These are phyloP conservation scores for Neostapfia colusana DNA, from an alignment of 176 grass and related monocot species.

Conservation along the genomic window DNA sequence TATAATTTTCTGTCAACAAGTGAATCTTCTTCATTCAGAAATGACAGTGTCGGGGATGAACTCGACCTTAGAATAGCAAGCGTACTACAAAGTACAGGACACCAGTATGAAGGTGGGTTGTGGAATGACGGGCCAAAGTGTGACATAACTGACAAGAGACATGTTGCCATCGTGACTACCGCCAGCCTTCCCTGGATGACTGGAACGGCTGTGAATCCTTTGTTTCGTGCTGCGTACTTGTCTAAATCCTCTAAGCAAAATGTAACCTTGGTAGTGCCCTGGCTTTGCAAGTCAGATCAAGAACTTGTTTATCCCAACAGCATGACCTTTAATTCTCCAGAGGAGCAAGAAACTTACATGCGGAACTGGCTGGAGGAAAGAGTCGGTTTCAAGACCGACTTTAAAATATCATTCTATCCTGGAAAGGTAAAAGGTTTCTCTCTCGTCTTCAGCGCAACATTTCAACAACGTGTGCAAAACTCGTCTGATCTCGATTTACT, in stretches of 20 bases:
- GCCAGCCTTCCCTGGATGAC: conserved; percentile 99
- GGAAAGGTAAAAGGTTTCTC: conserved; percentile 64
- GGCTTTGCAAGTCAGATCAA: conserved; percentile 92
- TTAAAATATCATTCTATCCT: conserved; percentile 92
- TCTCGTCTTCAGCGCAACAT: not conserved
- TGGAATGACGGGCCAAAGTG: conserved; percentile 52
- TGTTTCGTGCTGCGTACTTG: conserved; percentile 95
- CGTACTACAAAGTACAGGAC: conserved; percentile 86
- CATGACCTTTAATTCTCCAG: conserved; percentile 81
- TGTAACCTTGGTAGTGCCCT: conserved; percentile 87
- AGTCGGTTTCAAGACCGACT: conserved; percentile 82
- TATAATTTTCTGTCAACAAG: conserved; percentile 42
- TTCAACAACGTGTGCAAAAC: conserved; percentile 11
- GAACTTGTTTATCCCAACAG: conserved; percentile 86
- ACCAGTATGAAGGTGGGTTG: conserved; percentile 68
- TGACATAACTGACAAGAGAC: conserved; percentile 46
- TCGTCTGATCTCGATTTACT: conserved; percentile 15
- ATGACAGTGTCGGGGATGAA: conserved; percentile 54
- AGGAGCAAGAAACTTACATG: conserved; percentile 85
- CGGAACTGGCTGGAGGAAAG: conserved; percentile 91
- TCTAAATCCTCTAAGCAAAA: conserved; percentile 71
- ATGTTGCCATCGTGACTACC: conserved; percentile 94
- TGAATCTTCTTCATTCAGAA: conserved; percentile 47
- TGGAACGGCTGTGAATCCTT: conserved; percentile 91
- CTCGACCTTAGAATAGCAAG: conserved; percentile 85